Base-by-base conservation (phyloP, 2,329 filamentous ascomycete species). In the Paecilomyces niveus region DNA sequence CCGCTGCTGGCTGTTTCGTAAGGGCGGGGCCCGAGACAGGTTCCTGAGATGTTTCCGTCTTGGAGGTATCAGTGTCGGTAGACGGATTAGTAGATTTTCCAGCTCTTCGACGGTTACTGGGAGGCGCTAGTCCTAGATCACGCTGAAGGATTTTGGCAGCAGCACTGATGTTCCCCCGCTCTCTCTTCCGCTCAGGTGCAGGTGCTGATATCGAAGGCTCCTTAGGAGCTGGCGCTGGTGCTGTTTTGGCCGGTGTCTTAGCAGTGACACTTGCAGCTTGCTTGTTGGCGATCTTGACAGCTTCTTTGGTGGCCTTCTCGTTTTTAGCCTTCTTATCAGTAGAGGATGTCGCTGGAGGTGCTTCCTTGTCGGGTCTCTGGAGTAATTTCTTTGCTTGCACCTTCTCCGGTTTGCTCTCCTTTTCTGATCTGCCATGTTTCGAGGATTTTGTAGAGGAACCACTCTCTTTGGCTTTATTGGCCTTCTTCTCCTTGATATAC, bases 401-500 rank as follows among this genome's bases (percentile, higher is more conserved):
- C 57, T 75, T 74, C 51, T 75, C 72, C 29, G 67, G 61, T 58
- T 76, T 78, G n/a, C 63, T 64, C 13, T 78, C 76, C 58, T 74
- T 74, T 24, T 71, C 69, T 8, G 71, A 68, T 29, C 70, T 68
- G n/a, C 73, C 67, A 66, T 85, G 67, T 58, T 71, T 74, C 1
- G 71, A 68, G 15, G 67, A 70, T 54, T 72, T 74, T 22, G 64
- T 18, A 32, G 57, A 64, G 6, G 67, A 60, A 4, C 63, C 85
- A 18, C 78, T 76, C 52, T 89, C 89, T 73, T 89, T 92, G 56
- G 81, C 81, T 68, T 85, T 85, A 70, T 85, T 90, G 13, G 90
- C 90, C 76, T 96, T 97, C 77, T 95, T 96, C 72, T 97, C 92
- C 64, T 89, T 89, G 35, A 97, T 81, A 64, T 87, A 95, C 69